phyloP scores from a whole-genome alignment of 352 stramenopile genomes.

The Globisporangium parvum region DNA sequence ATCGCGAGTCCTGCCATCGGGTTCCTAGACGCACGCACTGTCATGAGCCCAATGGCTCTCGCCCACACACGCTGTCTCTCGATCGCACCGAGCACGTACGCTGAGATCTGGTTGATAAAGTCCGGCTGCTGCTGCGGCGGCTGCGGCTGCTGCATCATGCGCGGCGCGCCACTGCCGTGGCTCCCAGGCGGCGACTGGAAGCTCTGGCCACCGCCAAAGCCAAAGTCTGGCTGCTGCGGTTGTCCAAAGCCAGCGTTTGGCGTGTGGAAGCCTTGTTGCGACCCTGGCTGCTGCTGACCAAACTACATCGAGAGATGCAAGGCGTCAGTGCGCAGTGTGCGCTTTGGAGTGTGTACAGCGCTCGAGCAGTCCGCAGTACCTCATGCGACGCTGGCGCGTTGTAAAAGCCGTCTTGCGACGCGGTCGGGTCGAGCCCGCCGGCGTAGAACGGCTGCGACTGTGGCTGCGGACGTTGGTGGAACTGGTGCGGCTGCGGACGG shows the following conservation, averaged over 20 bases:
- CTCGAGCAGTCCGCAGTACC: conserved; percentile 10
- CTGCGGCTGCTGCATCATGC: conserved; percentile 15
- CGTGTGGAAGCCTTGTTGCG: conserved; percentile 23
- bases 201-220: conserved; percentile 6
- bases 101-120: conserved; percentile 75
- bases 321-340: neutral
- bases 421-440: conserved; percentile 1
- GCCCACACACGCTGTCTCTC: too few relatives aligned
- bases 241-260: conserved; percentile 5
- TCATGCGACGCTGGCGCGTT: conserved; percentile 29
- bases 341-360: too few relatives aligned
- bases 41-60: neutral
- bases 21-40: conserved; percentile 33
- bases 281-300: conserved; percentile 16
- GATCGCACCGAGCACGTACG: conserved; percentile 19
- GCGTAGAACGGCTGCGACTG: conserved; percentile 16
- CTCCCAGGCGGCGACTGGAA: conserved; percentile 17
- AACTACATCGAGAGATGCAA: conserved; percentile 18
- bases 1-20: conserved; percentile 82
- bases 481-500: conserved; percentile 47
- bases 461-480: conserved; percentile 33
- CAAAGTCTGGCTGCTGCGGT: conserved; percentile 14
- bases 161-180: conserved; percentile 11
- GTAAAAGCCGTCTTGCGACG: conserved; percentile 27
- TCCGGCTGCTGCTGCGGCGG: conserved; percentile 33